Conservation (phyloP, 2,329 filamentous ascomycete genomes). For the Pseudohalonectria lignicola region DNA sequence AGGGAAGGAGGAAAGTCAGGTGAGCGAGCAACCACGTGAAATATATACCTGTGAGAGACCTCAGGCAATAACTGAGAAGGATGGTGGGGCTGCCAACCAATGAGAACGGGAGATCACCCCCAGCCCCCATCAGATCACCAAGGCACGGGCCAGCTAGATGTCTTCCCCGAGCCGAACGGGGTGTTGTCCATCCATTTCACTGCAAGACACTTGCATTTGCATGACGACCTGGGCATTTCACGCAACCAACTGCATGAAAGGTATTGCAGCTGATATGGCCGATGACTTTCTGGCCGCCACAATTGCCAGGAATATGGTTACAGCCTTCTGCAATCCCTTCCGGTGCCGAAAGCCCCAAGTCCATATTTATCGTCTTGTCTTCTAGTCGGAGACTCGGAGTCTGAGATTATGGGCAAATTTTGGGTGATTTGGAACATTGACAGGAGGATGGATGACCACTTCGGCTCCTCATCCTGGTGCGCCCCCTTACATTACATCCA, state of each 20-base stretch:
- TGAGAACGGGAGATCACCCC: not conserved
- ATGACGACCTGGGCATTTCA: not conserved
- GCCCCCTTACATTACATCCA: too few relatives aligned
- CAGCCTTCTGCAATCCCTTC: too few relatives aligned
- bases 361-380: too few relatives aligned
- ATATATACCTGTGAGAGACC: constrained; percentile 2
- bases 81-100: constrained; percentile 1
- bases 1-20: constrained; percentile 6
- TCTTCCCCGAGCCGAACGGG: too few relatives aligned
- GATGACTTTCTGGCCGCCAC: too few relatives aligned
- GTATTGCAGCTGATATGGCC: not conserved
- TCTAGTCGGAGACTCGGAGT: not conserved
- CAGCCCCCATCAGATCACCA: not conserved
- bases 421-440: too few relatives aligned
- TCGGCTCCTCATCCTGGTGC: too few relatives aligned
- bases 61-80: not conserved
- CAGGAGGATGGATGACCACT: too few relatives aligned
- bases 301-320: too few relatives aligned
- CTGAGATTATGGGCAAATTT: too few relatives aligned
- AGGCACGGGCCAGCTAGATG: not conserved
- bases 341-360: too few relatives aligned
- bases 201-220: not conserved
- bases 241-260: not conserved
- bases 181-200: not conserved
- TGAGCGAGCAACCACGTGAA: constrained; percentile 6